Evolutionary conservation across 306 rosid genomes (phyloP).

Genomic region (Hylodesmum podocarpum): DNA sequence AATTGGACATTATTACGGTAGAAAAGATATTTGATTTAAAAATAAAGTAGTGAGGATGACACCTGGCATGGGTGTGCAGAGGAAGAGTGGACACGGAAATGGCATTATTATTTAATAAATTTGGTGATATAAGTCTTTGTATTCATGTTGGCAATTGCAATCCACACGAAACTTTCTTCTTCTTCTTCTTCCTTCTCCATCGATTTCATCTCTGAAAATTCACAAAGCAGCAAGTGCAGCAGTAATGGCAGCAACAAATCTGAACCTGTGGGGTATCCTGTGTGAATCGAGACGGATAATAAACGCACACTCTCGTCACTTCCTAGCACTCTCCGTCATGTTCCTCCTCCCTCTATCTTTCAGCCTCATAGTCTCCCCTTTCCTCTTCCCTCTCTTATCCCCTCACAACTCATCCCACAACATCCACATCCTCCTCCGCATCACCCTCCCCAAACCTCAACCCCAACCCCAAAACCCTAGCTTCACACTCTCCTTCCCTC

Average conservation of each 20-base stretch:
- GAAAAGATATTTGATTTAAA: no score
- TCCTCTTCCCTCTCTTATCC: constrained; percentile 2
- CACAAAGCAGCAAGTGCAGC: no score
- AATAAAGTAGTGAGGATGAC: no score
- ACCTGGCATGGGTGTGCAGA: no score
- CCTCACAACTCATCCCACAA: constrained; percentile 20
- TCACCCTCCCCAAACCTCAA: not conserved
- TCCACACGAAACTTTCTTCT: no score
- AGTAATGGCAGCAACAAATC: not conserved
- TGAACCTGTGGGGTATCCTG: constrained; percentile 41
- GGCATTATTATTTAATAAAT: no score
- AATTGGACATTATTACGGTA: no score
- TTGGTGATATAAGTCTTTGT: no score
- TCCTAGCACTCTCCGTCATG: constrained; percentile 70
- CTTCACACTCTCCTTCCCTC: not conserved
- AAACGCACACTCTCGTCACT: constrained; percentile 76
- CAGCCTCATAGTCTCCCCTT: constrained; percentile 51
- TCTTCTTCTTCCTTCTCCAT: no score
- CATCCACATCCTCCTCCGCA: constrained; percentile 31
- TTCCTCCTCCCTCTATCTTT: constrained; percentile 30
- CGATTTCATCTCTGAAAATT: no score
- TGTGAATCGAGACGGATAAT: constrained; percentile 61
- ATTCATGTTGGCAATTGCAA: no score
- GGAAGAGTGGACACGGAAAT: no score
- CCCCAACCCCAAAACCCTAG: not conserved